Conservation (phyloP, 805 yeast genomes). For the Suhomyces prunicola region DNA sequence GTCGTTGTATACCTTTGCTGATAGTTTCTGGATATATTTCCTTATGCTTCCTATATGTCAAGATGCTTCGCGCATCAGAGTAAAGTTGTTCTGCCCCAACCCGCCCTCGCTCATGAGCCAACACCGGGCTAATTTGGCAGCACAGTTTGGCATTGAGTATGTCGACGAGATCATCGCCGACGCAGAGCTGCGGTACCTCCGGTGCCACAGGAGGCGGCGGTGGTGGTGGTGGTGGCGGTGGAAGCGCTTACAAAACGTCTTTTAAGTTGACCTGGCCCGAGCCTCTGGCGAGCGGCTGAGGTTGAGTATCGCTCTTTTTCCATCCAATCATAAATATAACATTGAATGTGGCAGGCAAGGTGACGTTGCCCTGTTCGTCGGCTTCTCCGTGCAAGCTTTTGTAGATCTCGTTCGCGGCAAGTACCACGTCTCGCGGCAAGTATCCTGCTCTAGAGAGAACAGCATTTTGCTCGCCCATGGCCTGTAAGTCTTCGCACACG, state of each 20-base stretch:
- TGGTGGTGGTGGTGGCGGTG: background rate
- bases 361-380: constrained; percentile 41
- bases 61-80: constrained; percentile 2
- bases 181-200: background rate
- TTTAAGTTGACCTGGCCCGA: constrained; percentile 65
- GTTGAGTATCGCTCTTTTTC: constrained; percentile 70
- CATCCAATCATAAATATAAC: constrained; percentile 85
- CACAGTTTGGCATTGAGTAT: background rate
- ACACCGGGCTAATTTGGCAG: background rate
- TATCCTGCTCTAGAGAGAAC: constrained; percentile 45
- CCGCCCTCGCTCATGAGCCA: background rate
- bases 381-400: constrained; percentile 64
- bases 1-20: background rate
- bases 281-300: constrained; percentile 72
- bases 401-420: constrained; percentile 79
- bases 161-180: background rate
- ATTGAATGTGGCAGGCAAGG: constrained; percentile 77
- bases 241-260: constrained; percentile 44
- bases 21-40: background rate
- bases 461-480: constrained; percentile 85
- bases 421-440: constrained; percentile 54
- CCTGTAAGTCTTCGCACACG: constrained; percentile 65
- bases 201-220: background rate
- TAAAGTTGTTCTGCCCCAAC: background rate
- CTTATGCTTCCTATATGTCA: background rate